A percentile compares a stretch with the other conserved stretches of the same genome.
Conservation (phyloP, 129 eudicot species). For the Mikania micrantha region DNA sequence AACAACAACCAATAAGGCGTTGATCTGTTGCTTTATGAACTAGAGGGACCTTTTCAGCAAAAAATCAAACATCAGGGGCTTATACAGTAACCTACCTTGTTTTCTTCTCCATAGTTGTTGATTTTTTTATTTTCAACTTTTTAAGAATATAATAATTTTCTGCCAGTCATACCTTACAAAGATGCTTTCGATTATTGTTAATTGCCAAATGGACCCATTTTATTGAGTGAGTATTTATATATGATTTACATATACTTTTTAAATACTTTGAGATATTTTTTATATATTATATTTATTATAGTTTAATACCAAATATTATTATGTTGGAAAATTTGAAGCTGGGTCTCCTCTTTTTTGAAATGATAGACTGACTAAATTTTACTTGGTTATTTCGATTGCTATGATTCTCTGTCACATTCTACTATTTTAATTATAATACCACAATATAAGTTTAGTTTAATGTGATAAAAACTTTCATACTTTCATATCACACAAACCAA, state of each 20-base stretch:
- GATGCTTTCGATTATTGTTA: constrained; percentile 24
- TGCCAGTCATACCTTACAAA: constrained; percentile 31
- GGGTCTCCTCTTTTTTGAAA: too few species aligned
- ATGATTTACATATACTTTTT: neutral
- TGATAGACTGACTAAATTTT: neutral
- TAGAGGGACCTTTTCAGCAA: neutral
- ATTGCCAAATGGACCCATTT: constrained; percentile 14
- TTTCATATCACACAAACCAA: too few species aligned
- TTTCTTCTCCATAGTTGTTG: constrained; percentile 18
- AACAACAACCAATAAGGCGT: neutral
- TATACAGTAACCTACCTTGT: neutral
- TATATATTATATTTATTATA: neutral
- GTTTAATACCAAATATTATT: neutral
- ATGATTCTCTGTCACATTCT: neutral
- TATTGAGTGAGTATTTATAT: neutral
- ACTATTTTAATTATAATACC: neutral
- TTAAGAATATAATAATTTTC: constrained; percentile 21
- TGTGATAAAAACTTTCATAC: neutral
- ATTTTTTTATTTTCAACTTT: constrained; percentile 1
- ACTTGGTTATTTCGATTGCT: neutral
- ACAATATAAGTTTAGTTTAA: neutral
- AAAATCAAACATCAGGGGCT: constrained; percentile 6
- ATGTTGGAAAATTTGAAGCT: neutral
- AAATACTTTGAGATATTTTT: neutral
- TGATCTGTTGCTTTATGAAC: neutral